Base-by-base conservation (phyloP, 2,329 filamentous ascomycete genomes). In the Fusarium tuaranense region DNA sequence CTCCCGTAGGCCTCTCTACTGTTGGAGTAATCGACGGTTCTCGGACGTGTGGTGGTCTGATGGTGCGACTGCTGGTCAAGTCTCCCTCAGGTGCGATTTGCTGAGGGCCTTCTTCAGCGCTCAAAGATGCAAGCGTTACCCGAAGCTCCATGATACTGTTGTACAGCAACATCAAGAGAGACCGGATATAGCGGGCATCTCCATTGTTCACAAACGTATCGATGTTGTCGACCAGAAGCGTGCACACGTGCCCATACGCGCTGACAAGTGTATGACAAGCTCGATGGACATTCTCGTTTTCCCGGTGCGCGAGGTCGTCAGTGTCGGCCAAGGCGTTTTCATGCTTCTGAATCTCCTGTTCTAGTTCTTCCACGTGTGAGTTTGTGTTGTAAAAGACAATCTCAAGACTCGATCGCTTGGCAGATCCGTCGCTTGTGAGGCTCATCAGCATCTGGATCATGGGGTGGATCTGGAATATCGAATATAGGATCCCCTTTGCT, bases 321-420 rank as follows among this genome's bases (percentile, higher is more conserved):
- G 85, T 84, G 18, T 88, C 88, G 27, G 71, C 64, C 0, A 86
- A 83, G 7, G 86, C 83, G 20, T 83, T 82, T 62, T 92, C 89
- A 68, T 92, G 89, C 70, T 87, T 89, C 78, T 92, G 89, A 22
- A 93, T 90, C 76, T 92, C 90, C 70, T 89, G 87, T 76, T 92
- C 91, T 9, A 92, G 83, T 77, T 92, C 89, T 79, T 92, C 89
- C 4, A 93, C 90, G 70, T 92, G 91, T 1, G 88, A 89, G 69
- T 90, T 91, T 13, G 91, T 92, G 79, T 92, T 92, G 81, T 92
- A 92, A 70, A 92, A 91, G 32, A 92, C 90, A 67, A 91, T 88
- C 76, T 92, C 91, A 13, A 93, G 87, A 72, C 90, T 92, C 5
- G 90, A 92, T 60, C 90, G 85, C 78, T 91, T 91, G 25, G 87